These are phyloP conservation scores for Prunella vulgaris DNA, from an alignment of 257 asterid genomes.

Conservation along the genomic window DNA sequence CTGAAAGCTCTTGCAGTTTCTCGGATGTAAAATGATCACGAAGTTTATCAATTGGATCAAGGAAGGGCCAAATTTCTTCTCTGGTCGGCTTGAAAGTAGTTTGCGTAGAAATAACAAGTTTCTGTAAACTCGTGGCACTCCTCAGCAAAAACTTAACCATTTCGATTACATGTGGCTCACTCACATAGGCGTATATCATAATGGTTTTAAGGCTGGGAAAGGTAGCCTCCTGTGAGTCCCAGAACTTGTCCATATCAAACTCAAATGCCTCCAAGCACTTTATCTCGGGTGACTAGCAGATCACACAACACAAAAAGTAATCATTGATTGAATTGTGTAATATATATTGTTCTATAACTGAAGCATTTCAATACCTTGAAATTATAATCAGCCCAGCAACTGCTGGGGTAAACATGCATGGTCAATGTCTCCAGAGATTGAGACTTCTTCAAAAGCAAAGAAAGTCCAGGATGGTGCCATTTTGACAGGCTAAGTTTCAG, in stretches of 20 bases:
- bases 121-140: neutral
- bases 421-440: constrained; percentile 6
- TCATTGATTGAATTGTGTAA: neutral
- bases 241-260: neutral
- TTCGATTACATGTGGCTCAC: neutral
- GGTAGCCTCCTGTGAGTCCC: neutral
- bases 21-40: neutral
- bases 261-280: neutral
- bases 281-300: neutral
- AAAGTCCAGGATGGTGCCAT: constrained; percentile 30
- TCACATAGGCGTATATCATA: neutral
- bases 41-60: neutral
- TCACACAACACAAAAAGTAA: neutral
- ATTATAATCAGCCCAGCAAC: neutral
- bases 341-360: neutral
- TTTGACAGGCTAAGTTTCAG: neutral
- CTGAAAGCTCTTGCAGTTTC: constrained; percentile 6
- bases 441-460: constrained; percentile 19
- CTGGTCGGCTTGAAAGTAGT: neutral
- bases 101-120: neutral
- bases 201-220: constrained; percentile 6
- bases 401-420: neutral
- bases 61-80: neutral
- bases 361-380: neutral
- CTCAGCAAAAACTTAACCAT: neutral